phyloP scores from a whole-genome alignment of 768 basidiomycete species.

The Pholiota microspora region DNA sequence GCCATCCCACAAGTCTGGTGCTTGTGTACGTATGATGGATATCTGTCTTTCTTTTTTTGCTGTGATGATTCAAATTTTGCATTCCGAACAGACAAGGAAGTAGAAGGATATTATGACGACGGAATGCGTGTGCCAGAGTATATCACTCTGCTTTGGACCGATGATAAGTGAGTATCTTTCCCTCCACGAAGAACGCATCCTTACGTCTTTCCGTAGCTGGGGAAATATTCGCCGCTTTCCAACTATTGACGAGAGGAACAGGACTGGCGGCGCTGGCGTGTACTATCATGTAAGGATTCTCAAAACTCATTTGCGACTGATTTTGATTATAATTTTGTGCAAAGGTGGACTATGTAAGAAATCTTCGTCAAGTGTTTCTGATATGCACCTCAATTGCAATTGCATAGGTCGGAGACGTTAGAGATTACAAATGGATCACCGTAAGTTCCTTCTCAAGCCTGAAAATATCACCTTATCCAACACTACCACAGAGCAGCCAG shows the following conservation, averaged over 20 bases:
- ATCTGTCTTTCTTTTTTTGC: not conserved
- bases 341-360: constrained; percentile 46
- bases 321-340: constrained; percentile 2
- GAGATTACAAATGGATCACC: constrained; percentile 73
- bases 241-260: constrained; percentile 47
- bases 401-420: constrained; percentile 56
- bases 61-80: not conserved
- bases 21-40: constrained; percentile 49
- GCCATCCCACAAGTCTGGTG: constrained; percentile 67
- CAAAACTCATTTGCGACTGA: not conserved
- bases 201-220: constrained; percentile 37
- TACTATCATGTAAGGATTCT: constrained; percentile 56
- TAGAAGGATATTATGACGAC: constrained; percentile 63
- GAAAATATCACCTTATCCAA: too few relatives aligned
- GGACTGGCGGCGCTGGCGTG: constrained; percentile 67
- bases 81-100: constrained; percentile 46
- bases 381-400: not conserved
- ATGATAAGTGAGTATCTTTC: constrained; percentile 54
- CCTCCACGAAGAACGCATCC: not conserved
- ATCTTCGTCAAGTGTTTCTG: not conserved
- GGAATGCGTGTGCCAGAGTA: constrained; percentile 64
- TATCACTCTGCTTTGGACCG: constrained; percentile 66
- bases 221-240: constrained; percentile 70
- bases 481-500: constrained; percentile 44
- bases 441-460: too few relatives aligned